A percentile compares a stretch with the other conserved stretches of the same genome.
Evolutionary conservation across 176 grass and related monocot genomes (phyloP).

Genomic region (Puccinellia tenuiflora): DNA sequence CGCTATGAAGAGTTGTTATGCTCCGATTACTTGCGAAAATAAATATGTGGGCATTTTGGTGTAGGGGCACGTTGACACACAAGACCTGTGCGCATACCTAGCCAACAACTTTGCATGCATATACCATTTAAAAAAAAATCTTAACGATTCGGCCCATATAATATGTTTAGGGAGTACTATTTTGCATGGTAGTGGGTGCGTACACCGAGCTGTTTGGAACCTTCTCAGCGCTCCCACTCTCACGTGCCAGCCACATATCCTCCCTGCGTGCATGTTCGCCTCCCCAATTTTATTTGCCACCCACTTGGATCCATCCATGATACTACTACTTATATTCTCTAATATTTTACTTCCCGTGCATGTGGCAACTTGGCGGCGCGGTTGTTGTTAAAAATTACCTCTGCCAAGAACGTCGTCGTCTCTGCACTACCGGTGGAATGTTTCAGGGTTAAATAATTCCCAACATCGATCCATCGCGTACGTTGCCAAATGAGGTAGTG

Average conservation of each 20-base stretch:
- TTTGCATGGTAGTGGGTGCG: slow-evolving; percentile 20
- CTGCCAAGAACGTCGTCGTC: background rate
- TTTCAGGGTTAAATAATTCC: background rate
- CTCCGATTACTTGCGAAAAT: no score
- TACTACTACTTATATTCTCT: background rate
- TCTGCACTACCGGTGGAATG: slow-evolving; percentile 10
- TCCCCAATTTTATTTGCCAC: background rate
- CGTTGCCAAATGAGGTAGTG: no score
- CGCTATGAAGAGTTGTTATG: no score
- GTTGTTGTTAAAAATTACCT: background rate
- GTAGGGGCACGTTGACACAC: background rate
- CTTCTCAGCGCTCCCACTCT: slow-evolving; percentile 34
- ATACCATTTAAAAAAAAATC: background rate
- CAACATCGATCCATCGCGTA: no score
- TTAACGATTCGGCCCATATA: background rate
- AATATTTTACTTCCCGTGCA: background rate
- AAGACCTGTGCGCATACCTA: background rate
- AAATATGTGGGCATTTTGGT: no score
- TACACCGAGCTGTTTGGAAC: slow-evolving; percentile 37
- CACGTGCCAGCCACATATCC: slow-evolving; percentile 53
- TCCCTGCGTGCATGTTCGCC: slow-evolving; percentile 21
- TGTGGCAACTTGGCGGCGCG: background rate
- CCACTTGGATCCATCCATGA: slow-evolving; percentile 24
- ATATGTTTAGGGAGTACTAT: background rate
- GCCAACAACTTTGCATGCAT: background rate